Percentiles rank a stretch among this genome's conserved stretches.
Evolutionary conservation across 257 asterid genomes (phyloP).

Genomic region (Plantago major): DNA sequence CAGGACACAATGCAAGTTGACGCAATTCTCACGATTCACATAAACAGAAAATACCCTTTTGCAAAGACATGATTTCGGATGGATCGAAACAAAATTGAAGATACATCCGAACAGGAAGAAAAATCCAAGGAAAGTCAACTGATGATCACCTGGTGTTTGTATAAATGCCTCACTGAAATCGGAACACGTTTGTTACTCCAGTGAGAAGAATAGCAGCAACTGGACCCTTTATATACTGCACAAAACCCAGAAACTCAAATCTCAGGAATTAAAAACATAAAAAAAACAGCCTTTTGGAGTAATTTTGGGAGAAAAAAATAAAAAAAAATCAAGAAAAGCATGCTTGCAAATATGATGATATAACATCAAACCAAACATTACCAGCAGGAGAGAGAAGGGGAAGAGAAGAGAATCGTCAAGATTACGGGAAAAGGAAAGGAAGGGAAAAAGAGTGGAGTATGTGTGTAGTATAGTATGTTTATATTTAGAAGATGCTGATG

Average conservation of each 20-base stretch:
- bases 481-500: not conserved
- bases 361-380: conserved; percentile 42
- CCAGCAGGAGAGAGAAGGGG: conserved; percentile 50
- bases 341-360: conserved; percentile 24
- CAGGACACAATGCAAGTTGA: conserved; percentile 7
- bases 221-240: conserved; percentile 34
- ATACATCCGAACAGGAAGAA: not conserved
- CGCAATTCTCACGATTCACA: conserved; percentile 14
- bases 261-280: conserved; percentile 22
- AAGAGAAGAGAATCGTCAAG: conserved; percentile 28
- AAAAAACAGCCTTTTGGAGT: not conserved
- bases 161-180: not conserved
- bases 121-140: conserved; percentile 15
- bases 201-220: conserved; percentile 17
- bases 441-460: not conserved
- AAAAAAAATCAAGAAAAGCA: conserved; percentile 18
- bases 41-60: conserved; percentile 4
- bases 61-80: not conserved
- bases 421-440: conserved; percentile 26
- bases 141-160: conserved; percentile 25
- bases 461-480: not conserved
- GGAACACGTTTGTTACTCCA: conserved; percentile 17
- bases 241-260: conserved; percentile 13
- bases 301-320: conserved; percentile 6
- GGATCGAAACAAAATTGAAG: not conserved